Percentiles rank a stretch among this genome's conserved stretches.
phyloP scores from a whole-genome alignment of 2,329 filamentous ascomycete genomes.

The Tolypocladium sp. region DNA sequence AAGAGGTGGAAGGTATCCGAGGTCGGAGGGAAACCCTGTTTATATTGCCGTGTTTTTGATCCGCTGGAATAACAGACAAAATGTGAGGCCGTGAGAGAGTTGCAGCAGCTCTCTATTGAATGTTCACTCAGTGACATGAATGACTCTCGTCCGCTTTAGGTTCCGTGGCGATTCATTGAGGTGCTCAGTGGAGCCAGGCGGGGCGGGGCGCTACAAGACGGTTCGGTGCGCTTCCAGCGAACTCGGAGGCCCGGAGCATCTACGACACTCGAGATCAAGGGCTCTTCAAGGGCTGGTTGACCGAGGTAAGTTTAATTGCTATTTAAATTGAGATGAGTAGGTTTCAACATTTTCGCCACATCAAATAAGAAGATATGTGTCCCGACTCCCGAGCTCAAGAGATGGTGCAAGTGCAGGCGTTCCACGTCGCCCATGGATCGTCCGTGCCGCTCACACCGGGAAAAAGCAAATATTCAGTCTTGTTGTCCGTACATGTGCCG shows the following conservation, averaged over 20 bases:
- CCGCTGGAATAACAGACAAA: background rate
- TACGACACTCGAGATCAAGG: background rate
- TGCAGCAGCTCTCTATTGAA: background rate
- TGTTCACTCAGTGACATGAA: background rate
- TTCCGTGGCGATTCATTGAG: background rate
- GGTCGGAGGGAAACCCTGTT: too few species aligned
- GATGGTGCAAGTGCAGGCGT: background rate
- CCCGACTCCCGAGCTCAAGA: background rate
- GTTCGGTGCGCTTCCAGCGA: background rate
- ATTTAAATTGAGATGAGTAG: background rate
- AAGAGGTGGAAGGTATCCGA: background rate
- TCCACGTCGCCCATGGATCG: background rate
- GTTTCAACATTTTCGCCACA: background rate
- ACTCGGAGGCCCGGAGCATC: background rate
- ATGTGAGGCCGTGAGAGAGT: background rate
- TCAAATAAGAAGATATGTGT: background rate
- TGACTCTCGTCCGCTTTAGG: background rate
- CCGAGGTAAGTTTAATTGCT: background rate
- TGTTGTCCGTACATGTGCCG: background rate
- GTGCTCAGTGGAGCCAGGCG: background rate
- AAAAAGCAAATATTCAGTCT: background rate
- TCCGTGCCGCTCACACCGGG: background rate
- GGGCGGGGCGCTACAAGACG: background rate
- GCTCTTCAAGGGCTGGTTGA: background rate
- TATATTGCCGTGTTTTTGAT: too few species aligned